A percentile compares a stretch with the other conserved stretches of the same genome.
phyloP scores from a whole-genome alignment of 495 filamentous ascomycete genomes.

The Rostrohypoxylon terebratum region DNA sequence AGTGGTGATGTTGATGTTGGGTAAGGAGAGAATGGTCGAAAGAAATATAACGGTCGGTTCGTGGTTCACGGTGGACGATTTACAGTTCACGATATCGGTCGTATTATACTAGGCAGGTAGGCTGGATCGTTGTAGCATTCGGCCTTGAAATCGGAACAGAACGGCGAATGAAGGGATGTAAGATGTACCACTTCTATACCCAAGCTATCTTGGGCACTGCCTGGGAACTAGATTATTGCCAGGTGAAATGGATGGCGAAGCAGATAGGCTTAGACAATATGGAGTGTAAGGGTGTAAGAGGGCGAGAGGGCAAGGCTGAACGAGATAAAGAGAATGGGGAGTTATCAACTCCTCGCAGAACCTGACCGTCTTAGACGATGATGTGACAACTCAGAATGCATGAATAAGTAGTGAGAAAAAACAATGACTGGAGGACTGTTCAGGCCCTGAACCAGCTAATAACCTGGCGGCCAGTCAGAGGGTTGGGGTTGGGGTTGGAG shows the following conservation, averaged over 20 bases:
- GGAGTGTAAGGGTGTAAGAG: neutral
- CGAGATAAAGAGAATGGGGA: neutral
- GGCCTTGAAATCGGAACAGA: neutral
- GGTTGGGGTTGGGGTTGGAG: neutral
- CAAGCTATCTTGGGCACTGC: neutral
- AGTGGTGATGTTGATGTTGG: neutral
- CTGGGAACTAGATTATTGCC: neutral
- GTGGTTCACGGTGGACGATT: neutral
- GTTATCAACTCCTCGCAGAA: slow-evolving; percentile 14
- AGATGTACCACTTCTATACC: neutral
- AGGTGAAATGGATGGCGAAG: neutral
- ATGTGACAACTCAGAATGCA: slow-evolving; percentile 34
- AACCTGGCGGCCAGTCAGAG: neutral
- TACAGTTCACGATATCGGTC: neutral
- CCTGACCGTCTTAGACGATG: slow-evolving; percentile 5
- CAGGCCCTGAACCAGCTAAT: neutral
- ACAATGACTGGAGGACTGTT: too few relatives aligned
- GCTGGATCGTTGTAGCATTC: neutral
- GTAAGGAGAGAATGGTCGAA: neutral
- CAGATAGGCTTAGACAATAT: neutral
- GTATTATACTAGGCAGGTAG: neutral
- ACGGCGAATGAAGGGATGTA: neutral
- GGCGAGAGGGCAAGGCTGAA: slow-evolving; percentile 1
- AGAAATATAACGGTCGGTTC: neutral
- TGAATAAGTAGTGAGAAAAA: slow-evolving; percentile 5